Evolutionary conservation across 768 basidiomycete species (phyloP).

Genomic region (Pisolithus sp.): DNA sequence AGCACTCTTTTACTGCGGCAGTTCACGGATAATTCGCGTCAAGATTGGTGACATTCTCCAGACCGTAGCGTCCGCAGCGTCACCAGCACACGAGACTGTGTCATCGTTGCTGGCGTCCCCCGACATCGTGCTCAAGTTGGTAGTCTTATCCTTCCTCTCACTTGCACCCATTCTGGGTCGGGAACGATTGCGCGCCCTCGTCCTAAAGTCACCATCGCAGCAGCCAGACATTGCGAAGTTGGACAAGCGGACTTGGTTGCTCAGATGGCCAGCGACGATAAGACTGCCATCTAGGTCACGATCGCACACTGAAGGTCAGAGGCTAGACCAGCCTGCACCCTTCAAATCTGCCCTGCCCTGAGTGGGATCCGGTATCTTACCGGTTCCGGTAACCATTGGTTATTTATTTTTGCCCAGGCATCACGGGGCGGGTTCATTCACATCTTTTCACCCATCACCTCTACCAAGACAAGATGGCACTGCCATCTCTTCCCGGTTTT

Average conservation of each 20-base stretch:
- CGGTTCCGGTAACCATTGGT: slow-evolving; percentile 3
- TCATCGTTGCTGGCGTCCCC: slow-evolving; percentile 81
- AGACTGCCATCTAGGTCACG: slow-evolving; percentile 46
- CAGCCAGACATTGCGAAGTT: slow-evolving; percentile 13
- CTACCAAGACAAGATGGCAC: neutral
- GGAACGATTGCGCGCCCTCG: slow-evolving; percentile 53
- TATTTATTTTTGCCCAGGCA: slow-evolving; percentile 16
- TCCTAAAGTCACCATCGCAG: slow-evolving; percentile 30
- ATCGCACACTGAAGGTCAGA: slow-evolving; percentile 39
- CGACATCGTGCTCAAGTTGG: slow-evolving; percentile 75
- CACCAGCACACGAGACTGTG: slow-evolving; percentile 70
- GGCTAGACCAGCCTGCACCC: slow-evolving; percentile 45
- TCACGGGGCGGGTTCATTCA: slow-evolving; percentile 8
- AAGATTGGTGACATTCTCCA: slow-evolving; percentile 86
- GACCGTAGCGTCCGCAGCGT: slow-evolving; percentile 68
- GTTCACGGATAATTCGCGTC: slow-evolving; percentile 12
- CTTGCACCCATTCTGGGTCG: slow-evolving; percentile 82
- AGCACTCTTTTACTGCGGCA: slow-evolving; percentile 10
- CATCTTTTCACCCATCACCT: neutral
- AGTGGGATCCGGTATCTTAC: slow-evolving; percentile 4
- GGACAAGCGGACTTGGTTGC: slow-evolving; percentile 46
- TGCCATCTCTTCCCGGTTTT: slow-evolving; percentile 10
- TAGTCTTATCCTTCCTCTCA: slow-evolving; percentile 75
- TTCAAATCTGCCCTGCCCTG: slow-evolving; percentile 41
- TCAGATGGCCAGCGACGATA: slow-evolving; percentile 60